Conservation (phyloP, 805 yeast species). For the Maudiozyma barnettii region DNA sequence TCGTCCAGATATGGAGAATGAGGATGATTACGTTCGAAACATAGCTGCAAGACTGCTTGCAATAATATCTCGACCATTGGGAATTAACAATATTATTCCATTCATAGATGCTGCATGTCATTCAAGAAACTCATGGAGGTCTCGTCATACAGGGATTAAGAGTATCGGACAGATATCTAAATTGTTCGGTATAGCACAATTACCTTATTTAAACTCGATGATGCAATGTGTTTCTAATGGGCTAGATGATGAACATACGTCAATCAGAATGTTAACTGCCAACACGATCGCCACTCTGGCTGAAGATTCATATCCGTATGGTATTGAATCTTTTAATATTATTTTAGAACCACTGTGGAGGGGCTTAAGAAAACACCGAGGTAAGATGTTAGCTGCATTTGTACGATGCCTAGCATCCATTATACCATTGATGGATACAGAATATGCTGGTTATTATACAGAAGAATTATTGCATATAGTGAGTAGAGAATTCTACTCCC, state of each 20-base stretch:
- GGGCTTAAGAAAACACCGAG: constrained; percentile 69
- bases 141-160: constrained; percentile 74
- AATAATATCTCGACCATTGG: constrained; percentile 70
- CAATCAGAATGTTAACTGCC: constrained; percentile 63
- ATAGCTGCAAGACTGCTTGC: constrained; percentile 74
- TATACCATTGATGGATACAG: constrained; percentile 80
- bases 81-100: constrained; percentile 62
- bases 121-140: constrained; percentile 69
- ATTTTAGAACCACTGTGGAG: constrained; percentile 71
- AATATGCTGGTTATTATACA: constrained; percentile 69
- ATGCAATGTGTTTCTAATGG: constrained; percentile 52
- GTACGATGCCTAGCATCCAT: constrained; percentile 68
- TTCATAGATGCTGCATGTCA: constrained; percentile 72
- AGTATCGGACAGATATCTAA: constrained; percentile 68
- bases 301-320: constrained; percentile 76
- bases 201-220: constrained; percentile 63
- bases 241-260: constrained; percentile 56
- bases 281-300: constrained; percentile 66
- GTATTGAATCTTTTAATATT: constrained; percentile 76
- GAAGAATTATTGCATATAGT: constrained; percentile 61
- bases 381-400: constrained; percentile 66
- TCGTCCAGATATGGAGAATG: constrained; percentile 73
- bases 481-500: constrained; percentile 62
- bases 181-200: constrained; percentile 56
- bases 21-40: constrained; percentile 72